Percentiles rank a stretch among this genome's conserved stretches.
Evolutionary conservation across 345 rosid genomes (phyloP).

Genomic region (Cardamine chenopodiifolia): DNA sequence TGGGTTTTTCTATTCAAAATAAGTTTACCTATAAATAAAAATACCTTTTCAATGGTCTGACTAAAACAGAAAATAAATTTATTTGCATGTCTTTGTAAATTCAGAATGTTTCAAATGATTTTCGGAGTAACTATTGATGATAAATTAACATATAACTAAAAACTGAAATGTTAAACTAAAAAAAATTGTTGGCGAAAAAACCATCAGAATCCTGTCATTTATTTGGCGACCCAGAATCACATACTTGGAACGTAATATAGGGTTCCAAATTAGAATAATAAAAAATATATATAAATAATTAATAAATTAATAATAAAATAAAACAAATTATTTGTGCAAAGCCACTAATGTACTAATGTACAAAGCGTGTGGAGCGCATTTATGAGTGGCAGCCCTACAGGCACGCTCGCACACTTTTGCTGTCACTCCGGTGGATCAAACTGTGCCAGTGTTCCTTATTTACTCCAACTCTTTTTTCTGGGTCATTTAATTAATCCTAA

Average conservation of each 20-base stretch:
- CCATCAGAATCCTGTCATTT: conserved; percentile 19
- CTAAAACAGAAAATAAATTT: neutral
- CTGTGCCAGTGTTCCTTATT: conserved; percentile 39
- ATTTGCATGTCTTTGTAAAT: neutral
- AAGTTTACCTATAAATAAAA: neutral
- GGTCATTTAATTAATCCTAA: neutral
- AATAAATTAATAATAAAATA: neutral
- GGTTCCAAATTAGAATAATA: conserved; percentile 30
- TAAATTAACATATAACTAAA: neutral
- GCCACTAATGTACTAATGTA: conserved; percentile 46
- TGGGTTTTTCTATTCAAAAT: neutral
- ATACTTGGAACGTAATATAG: conserved; percentile 33
- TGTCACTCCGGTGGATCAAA: conserved; percentile 46
- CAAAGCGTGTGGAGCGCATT: conserved; percentile 50
- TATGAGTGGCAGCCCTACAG: conserved; percentile 40
- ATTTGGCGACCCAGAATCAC: conserved; percentile 1
- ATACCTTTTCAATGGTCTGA: neutral
- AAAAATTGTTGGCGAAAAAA: conserved; percentile 3
- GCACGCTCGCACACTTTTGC: conserved; percentile 41
- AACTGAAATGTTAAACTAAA: neutral
- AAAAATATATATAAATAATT: neutral
- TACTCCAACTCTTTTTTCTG: conserved; percentile 32
- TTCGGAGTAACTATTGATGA: neutral
- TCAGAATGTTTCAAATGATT: neutral
- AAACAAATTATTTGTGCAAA: conserved; percentile 40